A percentile compares a stretch with the other conserved stretches of the same genome.
Evolutionary conservation across 176 grass and related monocot species (phyloP).

Genomic region (Poa pratensis): DNA sequence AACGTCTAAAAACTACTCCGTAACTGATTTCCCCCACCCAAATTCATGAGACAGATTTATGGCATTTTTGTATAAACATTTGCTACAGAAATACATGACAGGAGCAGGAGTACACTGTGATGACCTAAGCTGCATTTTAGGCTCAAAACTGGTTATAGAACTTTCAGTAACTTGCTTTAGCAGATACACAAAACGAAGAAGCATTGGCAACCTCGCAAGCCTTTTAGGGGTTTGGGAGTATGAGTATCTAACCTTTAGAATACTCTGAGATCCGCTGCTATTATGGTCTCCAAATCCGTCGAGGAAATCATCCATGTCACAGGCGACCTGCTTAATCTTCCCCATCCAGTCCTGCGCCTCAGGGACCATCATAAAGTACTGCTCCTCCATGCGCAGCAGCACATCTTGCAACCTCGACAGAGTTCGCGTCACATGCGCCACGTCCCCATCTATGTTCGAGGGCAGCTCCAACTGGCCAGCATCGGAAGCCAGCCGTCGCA

Average conservation of each 20-base stretch:
- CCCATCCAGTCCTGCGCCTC: constrained; percentile 40
- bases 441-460: background rate
- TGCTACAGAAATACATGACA: too few relatives aligned
- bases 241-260: constrained; percentile 26
- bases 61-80: too few relatives aligned
- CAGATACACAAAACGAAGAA: too few relatives aligned
- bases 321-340: constrained; percentile 28
- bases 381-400: background rate
- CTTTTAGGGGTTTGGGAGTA: background rate
- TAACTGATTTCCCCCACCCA: too few relatives aligned
- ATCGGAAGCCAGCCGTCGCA: constrained; percentile 26
- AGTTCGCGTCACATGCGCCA: constrained; percentile 17
- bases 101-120: too few relatives aligned
- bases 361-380: background rate
- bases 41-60: too few relatives aligned
- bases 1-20: too few relatives aligned
- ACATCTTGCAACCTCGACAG: constrained; percentile 32
- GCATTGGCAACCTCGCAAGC: background rate
- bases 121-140: too few relatives aligned
- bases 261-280: background rate
- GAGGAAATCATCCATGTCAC: constrained; percentile 12
- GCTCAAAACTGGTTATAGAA: too few relatives aligned
- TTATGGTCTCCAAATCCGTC: constrained; percentile 24
- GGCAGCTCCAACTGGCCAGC: constrained; percentile 34
- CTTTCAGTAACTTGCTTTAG: too few relatives aligned